Conservation (phyloP, 2,329 filamentous ascomycete species). For the Pochonia chlamydosporia region DNA sequence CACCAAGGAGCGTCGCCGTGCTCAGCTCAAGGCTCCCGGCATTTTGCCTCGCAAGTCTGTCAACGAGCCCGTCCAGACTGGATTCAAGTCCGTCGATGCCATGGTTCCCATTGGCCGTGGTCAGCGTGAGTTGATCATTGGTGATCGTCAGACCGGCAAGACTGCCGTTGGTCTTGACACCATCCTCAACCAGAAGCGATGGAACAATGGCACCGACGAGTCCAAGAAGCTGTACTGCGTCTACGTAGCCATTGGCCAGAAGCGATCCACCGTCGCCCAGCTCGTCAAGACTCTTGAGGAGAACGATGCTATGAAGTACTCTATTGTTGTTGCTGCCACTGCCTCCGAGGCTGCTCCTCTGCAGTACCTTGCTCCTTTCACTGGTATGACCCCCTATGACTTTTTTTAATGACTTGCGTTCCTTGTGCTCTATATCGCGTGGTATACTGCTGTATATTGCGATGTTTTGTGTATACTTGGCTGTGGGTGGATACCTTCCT, state of each 20-base stretch:
- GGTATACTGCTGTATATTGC: too few relatives aligned
- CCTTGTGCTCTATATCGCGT: too few relatives aligned
- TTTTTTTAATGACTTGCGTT: too few relatives aligned
- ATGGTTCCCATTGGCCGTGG: constrained; percentile 99
- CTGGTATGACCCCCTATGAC: constrained; percentile 45
- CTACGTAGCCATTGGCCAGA: constrained; percentile 98
- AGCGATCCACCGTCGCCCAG: constrained; percentile 98
- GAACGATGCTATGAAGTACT: constrained; percentile 99
- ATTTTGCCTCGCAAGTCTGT: constrained; percentile 96
- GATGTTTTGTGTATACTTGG: too few relatives aligned
- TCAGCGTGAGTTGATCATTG: constrained; percentile 99
- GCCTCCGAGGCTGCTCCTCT: constrained; percentile 94
- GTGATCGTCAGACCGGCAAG: constrained; percentile 99
- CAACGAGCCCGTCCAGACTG: constrained; percentile 98
- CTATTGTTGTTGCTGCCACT: constrained; percentile 86
- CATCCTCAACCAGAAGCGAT: constrained; percentile 99
- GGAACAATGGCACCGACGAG: constrained; percentile 86
- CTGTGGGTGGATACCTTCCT: too few relatives aligned
- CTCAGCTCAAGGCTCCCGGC: constrained; percentile 97
- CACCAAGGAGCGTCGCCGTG: constrained; percentile 86
- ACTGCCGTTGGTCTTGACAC: constrained; percentile 96
- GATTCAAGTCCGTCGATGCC: constrained; percentile 97
- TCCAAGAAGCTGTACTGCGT: constrained; percentile 98
- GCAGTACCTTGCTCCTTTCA: constrained; percentile 93
- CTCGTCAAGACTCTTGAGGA: constrained; percentile 99